These are phyloP conservation scores for Hirsutella minnesotensis DNA, from an alignment of 2,329 filamentous ascomycete genomes.

Conservation along the genomic window DNA sequence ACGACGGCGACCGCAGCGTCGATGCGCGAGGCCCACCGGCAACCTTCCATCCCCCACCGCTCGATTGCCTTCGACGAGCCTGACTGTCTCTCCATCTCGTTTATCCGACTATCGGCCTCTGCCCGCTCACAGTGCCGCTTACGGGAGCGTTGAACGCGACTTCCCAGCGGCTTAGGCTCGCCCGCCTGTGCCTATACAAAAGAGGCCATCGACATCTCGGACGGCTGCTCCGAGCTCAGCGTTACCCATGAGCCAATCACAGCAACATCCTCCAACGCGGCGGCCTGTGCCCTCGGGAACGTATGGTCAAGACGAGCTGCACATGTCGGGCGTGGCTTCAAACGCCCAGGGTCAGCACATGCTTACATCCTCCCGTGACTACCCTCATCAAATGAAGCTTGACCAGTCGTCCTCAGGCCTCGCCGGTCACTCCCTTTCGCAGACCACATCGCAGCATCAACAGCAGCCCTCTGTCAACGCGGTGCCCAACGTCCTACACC, in stretches of 20 bases:
- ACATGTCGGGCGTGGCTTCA: slow-evolving; percentile 33
- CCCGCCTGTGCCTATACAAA: neutral
- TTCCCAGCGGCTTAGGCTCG: too few species aligned
- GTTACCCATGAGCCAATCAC: slow-evolving; percentile 27
- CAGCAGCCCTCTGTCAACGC: slow-evolving; percentile 28
- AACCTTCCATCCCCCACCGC: neutral
- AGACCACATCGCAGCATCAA: slow-evolving; percentile 10
- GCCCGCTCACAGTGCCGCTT: too few species aligned
- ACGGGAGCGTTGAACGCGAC: too few species aligned
- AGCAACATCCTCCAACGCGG: slow-evolving; percentile 20
- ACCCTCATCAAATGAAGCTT: slow-evolving; percentile 39
- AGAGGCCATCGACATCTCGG: neutral
- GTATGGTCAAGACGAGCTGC: slow-evolving; percentile 37
- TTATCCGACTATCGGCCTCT: neutral
- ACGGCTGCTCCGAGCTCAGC: slow-evolving; percentile 1
- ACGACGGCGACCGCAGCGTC: neutral
- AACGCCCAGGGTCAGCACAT: slow-evolving; percentile 25
- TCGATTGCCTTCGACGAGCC: neutral
- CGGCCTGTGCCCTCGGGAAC: slow-evolving; percentile 11
- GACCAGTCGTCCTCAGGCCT: slow-evolving; percentile 25
- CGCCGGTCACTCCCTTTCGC: slow-evolving; percentile 23
- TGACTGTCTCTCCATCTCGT: neutral
- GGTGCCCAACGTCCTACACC: slow-evolving; percentile 48
- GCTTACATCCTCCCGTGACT: slow-evolving; percentile 33
- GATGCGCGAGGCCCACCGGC: neutral